phyloP scores from a whole-genome alignment of 306 rosid species.

The Gastrolobium bilobum region DNA sequence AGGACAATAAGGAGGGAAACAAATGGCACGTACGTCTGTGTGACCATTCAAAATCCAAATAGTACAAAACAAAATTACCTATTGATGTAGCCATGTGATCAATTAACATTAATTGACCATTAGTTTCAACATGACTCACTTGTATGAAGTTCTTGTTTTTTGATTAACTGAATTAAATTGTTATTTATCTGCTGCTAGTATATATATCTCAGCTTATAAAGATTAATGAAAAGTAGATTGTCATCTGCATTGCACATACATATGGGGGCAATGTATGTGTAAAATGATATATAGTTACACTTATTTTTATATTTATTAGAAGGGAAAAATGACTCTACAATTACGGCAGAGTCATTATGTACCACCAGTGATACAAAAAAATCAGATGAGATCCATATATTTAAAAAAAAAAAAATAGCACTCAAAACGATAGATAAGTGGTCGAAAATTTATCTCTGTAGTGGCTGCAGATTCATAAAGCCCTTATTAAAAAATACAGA shows the following conservation, averaged over 20 bases:
- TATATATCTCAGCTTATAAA: neutral
- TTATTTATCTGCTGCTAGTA: neutral
- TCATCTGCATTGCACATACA: neutral
- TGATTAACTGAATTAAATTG: neutral
- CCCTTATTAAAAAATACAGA: neutral
- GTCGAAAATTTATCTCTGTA: too few relatives aligned
- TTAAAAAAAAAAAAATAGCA: too few relatives aligned
- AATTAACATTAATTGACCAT: neutral
- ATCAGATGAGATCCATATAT: too few relatives aligned
- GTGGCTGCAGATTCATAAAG: too few relatives aligned
- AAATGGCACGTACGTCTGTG: neutral
- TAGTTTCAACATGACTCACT: too few relatives aligned
- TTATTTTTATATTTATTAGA: too few relatives aligned
- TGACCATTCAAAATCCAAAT: conserved; percentile 28
- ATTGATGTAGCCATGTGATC: neutral
- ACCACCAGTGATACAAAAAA: too few relatives aligned
- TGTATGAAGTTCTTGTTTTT: too few relatives aligned
- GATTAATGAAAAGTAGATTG: neutral
- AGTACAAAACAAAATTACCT: neutral
- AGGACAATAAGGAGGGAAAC: conserved; percentile 25
- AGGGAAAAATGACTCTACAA: too few relatives aligned
- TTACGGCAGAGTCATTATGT: too few relatives aligned
- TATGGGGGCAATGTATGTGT: neutral
- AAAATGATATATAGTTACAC: neutral
- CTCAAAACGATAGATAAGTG: too few relatives aligned